phyloP scores from a whole-genome alignment of 768 basidiomycete genomes.

The Boletus subcaerulescens region DNA sequence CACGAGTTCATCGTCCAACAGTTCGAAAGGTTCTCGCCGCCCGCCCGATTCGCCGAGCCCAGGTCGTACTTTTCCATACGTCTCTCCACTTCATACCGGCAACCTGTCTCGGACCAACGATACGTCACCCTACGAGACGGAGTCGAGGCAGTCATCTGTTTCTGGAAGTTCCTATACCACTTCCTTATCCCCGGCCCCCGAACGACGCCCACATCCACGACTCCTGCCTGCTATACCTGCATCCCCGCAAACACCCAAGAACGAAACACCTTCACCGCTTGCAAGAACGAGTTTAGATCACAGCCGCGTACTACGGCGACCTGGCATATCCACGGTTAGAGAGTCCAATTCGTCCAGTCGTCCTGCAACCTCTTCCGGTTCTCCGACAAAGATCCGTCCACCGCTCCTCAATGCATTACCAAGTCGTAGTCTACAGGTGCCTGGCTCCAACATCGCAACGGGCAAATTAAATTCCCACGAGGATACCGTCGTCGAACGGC shows the following conservation, averaged over 20 bases:
- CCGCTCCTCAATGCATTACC: background rate
- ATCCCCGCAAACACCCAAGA: constrained; percentile 24
- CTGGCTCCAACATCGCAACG: background rate
- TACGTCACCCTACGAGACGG: constrained; percentile 9
- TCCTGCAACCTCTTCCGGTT: constrained; percentile 41
- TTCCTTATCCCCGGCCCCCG: constrained; percentile 6
- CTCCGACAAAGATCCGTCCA: constrained; percentile 11
- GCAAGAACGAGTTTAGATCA: constrained; percentile 20
- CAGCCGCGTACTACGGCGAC: constrained; percentile 12
- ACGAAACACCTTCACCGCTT: constrained; percentile 15
- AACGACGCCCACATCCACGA: constrained; percentile 13
- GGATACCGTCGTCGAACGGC: constrained; percentile 5
- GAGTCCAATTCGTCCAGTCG: constrained; percentile 19
- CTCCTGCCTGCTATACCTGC: constrained; percentile 30
- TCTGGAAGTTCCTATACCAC: constrained; percentile 6
- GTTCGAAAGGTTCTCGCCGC: constrained; percentile 26
- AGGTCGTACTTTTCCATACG: constrained; percentile 2
- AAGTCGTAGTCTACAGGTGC: background rate
- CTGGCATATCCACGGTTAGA: background rate
- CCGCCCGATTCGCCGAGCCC: constrained; percentile 17
- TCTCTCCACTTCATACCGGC: constrained; percentile 13
- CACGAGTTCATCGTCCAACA: constrained; percentile 19
- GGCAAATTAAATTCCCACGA: constrained; percentile 1
- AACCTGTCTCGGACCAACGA: constrained; percentile 5
- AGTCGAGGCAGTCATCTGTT: constrained; percentile 26